Percentiles rank a stretch among this genome's conserved stretches.
These are phyloP conservation scores for Boletus mariae DNA, from an alignment of 1,284 basidiomycete species.

Conservation along the genomic window DNA sequence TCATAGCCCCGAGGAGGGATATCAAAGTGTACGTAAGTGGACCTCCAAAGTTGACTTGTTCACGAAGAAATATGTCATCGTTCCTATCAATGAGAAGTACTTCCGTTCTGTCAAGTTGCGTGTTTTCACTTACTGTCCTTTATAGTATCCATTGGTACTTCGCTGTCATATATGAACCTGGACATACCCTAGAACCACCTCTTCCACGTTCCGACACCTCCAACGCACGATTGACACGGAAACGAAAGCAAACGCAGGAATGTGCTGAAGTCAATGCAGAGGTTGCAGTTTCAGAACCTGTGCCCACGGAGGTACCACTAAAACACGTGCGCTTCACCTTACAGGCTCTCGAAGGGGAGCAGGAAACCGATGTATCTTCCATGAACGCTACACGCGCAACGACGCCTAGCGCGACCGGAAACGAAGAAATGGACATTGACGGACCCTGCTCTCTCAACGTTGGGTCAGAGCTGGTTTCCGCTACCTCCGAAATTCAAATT, in stretches of 20 bases:
- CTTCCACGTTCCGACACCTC: conserved; percentile 28
- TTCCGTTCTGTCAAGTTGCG: conserved; percentile 22
- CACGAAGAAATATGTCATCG: conserved; percentile 85
- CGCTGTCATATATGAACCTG: conserved; percentile 88
- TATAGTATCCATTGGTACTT: conserved; percentile 94
- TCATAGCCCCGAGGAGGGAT: conserved; percentile 61
- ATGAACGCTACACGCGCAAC: conserved; percentile 15
- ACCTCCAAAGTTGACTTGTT: conserved; percentile 87
- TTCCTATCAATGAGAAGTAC: conserved; percentile 96
- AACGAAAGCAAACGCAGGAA: conserved; percentile 28
- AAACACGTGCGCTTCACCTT: conserved; percentile 1
- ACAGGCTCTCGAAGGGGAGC: conserved; percentile 4
- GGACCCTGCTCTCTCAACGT: conserved; percentile 24
- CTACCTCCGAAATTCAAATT: conserved; percentile 3
- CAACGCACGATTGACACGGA: conserved; percentile 29
- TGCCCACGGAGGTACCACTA: conserved; percentile 1
- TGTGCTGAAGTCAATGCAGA: conserved; percentile 3
- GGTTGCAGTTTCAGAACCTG: conserved; percentile 1
- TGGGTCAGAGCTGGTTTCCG: conserved; percentile 10
- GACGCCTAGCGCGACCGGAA: conserved; percentile 16
- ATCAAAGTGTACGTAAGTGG: conserved; percentile 90
- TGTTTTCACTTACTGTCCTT: conserved; percentile 9
- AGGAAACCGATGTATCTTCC: conserved; percentile 17
- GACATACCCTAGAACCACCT: conserved; percentile 50
- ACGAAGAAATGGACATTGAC: conserved; percentile 22